A percentile compares a stretch with the other conserved stretches of the same genome.
Evolutionary conservation across 2,329 filamentous ascomycete genomes (phyloP).

Genomic region (Talaromyces verruculosus): DNA sequence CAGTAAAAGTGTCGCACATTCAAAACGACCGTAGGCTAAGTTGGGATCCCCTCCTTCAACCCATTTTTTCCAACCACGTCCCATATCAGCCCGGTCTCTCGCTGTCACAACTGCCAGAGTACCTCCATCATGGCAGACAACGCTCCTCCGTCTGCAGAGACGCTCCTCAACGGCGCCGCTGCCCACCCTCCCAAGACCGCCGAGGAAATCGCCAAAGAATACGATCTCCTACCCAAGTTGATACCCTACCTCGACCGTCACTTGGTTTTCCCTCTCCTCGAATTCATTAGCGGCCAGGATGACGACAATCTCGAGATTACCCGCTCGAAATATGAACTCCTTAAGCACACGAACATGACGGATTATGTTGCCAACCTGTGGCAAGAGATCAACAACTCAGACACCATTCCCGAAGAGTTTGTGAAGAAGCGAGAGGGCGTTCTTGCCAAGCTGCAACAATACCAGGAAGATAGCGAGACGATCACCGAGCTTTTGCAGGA

Average conservation of each 20-base stretch:
- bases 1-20: constrained; percentile 33
- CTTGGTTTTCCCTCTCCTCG: constrained; percentile 92
- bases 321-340: constrained; percentile 85
- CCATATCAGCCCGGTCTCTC: constrained; percentile 23
- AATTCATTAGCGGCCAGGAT: constrained; percentile 82
- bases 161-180: constrained; percentile 51
- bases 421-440: constrained; percentile 87
- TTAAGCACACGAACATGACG: constrained; percentile 98
- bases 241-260: constrained; percentile 92
- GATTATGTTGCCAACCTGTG: constrained; percentile 94
- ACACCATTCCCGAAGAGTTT: constrained; percentile 79
- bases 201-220: constrained; percentile 64
- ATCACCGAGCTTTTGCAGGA: constrained; percentile 83
- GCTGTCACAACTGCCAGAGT: constrained; percentile 23
- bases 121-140: constrained; percentile 52
- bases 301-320: constrained; percentile 76
- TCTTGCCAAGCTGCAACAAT: constrained; percentile 75
- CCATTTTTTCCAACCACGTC: constrained; percentile 23
- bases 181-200: constrained; percentile 44
- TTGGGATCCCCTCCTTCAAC: constrained; percentile 20
- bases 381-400: constrained; percentile 80
- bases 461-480: constrained; percentile 83
- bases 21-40: constrained; percentile 16
- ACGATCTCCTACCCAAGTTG: constrained; percentile 83
- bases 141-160: constrained; percentile 50